A percentile compares a stretch with the other conserved stretches of the same genome.
phyloP scores from a whole-genome alignment of 768 basidiomycete genomes.

The Lyophyllum atratum region DNA sequence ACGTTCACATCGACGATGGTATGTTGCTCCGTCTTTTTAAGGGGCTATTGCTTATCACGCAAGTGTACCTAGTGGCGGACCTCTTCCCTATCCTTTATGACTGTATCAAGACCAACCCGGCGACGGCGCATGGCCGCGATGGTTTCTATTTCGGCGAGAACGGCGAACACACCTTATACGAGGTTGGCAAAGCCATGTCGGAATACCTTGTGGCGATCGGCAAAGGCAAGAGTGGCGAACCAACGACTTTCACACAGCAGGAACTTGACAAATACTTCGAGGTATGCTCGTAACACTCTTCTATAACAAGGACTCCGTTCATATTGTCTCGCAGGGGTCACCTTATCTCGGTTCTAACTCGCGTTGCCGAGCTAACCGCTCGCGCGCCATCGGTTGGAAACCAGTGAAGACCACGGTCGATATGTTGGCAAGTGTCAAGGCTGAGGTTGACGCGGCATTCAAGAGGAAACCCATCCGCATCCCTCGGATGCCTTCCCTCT shows the following conservation, averaged over 20 bases:
- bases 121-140: conserved; percentile 42
- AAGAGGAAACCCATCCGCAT: not conserved
- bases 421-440: not conserved
- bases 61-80: conserved; percentile 7
- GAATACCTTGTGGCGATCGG: conserved; percentile 38
- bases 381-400: conserved; percentile 45
- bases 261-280: conserved; percentile 42
- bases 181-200: conserved; percentile 40
- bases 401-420: conserved; percentile 33
- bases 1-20: conserved; percentile 49
- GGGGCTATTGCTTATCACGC: too few species aligned
- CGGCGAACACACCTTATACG: conserved; percentile 46
- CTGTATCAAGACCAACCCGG: conserved; percentile 26
- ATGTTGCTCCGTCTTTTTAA: too few species aligned
- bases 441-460: not conserved
- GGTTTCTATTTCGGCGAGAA: conserved; percentile 56
- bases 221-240: conserved; percentile 33
- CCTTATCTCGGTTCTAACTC: conserved; percentile 37
- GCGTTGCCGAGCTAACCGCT: conserved; percentile 34
- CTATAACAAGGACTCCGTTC: not conserved
- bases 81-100: conserved; percentile 35
- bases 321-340: conserved; percentile 15
- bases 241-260: conserved; percentile 44
- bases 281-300: not conserved
- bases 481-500: too few species aligned